A percentile compares a stretch with the other conserved stretches of the same genome.
These are phyloP conservation scores for Physocladia obscura DNA, from an alignment of 192 early-diverging fungal species.

Conservation along the genomic window DNA sequence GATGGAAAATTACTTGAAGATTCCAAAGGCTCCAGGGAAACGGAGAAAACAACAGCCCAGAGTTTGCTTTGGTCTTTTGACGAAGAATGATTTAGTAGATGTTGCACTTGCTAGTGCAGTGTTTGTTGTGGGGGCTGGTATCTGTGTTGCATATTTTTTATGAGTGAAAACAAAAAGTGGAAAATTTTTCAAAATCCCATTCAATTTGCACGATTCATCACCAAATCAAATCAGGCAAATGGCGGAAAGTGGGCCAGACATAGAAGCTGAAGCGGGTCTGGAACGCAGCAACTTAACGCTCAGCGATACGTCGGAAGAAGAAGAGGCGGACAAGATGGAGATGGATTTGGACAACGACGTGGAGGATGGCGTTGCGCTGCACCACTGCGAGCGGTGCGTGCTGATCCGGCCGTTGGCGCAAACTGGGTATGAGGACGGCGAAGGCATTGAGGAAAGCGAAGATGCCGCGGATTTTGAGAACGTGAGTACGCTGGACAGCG, in stretches of 20 bases:
- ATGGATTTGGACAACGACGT: no score
- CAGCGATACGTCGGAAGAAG: no score
- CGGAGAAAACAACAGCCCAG: neutral
- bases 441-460: no score
- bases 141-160: neutral
- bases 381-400: conserved; percentile 9
- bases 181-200: no score
- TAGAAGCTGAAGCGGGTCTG: no score
- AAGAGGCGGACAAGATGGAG: no score
- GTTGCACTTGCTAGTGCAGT: neutral
- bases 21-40: neutral
- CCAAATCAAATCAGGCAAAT: no score
- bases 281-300: no score
- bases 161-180: neutral
- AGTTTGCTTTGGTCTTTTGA: neutral
- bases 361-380: no score
- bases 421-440: neutral
- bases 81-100: neutral
- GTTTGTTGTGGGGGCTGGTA: neutral
- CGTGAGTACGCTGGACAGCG: neutral
- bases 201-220: no score
- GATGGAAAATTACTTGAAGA: neutral
- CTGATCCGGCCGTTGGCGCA: neutral
- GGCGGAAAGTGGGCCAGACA: no score
- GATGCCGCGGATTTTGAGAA: neutral